Evolutionary conservation across 495 filamentous ascomycete species (phyloP), one percentile per base, ranked within the genome.

Genomic region (Chaetomidium leptoderma): DNA sequence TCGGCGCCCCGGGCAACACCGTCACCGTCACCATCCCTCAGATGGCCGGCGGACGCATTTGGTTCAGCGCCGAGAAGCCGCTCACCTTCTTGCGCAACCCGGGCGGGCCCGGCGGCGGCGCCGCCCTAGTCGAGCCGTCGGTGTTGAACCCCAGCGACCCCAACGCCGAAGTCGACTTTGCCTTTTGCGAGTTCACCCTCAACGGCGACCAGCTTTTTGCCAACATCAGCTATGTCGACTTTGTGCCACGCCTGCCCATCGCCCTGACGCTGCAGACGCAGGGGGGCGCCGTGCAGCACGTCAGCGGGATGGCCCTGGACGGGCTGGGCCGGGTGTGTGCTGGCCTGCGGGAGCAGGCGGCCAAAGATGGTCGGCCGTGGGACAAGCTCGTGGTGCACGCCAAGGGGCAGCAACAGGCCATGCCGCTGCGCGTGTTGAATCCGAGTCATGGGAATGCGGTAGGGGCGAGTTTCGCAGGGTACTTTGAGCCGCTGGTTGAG

Each of bases 151-250:
- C 81, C 0, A 77, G 74, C 11, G 88, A 92, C 60, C 77, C 82
- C 0, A 91, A 91, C 62, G 78, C 80, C 54, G 72, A 80, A 37
- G 74, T 82, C 19, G 73, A 76, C 61, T 92, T 88, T 77, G 78
- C 76, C 43, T 92, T 92, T 67, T 81, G 77, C 73, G 88, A 92
- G 67, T 90, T 91, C 69, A 92, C 88, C 0, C 84, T 82, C 66
- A 87, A 89, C 66, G 67, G 67, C 53, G 70, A 72, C 29, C 85
- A 90, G 74, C 76, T 92, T 8, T 92, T 87, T 66, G 87, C 84
- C 40, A 92, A 92, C 63, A 88, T 91, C 65, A 84, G 76, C 57
- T 87, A 88, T 53, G 88, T 92, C 24, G 88, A 92, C 66, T 90
- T 90, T 57, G 83, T 88, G 35, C 65, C 64, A 19, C 78, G 80